Conservation (phyloP, 441 rosid species). For the Erodium moschatum region DNA sequence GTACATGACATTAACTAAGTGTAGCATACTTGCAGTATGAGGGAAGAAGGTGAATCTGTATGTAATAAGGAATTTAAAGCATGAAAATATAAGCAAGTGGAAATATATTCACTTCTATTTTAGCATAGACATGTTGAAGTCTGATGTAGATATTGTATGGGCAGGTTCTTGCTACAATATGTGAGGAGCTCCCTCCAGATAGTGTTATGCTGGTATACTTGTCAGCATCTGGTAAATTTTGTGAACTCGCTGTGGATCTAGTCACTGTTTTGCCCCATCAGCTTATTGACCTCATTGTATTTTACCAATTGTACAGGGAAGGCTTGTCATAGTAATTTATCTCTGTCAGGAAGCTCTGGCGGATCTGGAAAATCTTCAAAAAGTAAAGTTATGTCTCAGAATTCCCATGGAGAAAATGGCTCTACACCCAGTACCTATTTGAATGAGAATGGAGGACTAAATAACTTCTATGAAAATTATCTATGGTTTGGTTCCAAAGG, state of each 20-base stretch:
- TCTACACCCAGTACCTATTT: slow-evolving; percentile 32
- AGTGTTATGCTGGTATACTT: slow-evolving; percentile 66
- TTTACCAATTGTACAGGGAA: slow-evolving; percentile 44
- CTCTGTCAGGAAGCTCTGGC: slow-evolving; percentile 40
- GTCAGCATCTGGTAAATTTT: slow-evolving; percentile 64
- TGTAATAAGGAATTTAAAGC: neutral
- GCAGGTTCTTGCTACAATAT: slow-evolving; percentile 84
- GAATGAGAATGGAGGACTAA: slow-evolving; percentile 43
- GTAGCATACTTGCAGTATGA: neutral
- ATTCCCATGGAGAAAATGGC: slow-evolving; percentile 41
- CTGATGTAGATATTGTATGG: slow-evolving; percentile 12
- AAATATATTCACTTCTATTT: neutral
- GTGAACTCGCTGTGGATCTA: slow-evolving; percentile 12
- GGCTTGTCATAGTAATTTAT: slow-evolving; percentile 32
- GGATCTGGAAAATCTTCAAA: slow-evolving; percentile 57
- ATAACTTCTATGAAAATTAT: slow-evolving; percentile 37
- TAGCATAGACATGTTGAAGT: neutral
- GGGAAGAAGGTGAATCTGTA: neutral
- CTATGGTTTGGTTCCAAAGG: slow-evolving; percentile 76
- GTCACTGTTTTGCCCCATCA: neutral
- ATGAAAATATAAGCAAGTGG: neutral
- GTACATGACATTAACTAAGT: too few relatives aligned
- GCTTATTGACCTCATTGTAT: slow-evolving; percentile 18
- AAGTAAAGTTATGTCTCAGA: slow-evolving; percentile 42
- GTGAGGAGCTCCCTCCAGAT: slow-evolving; percentile 82